A percentile compares a stretch with the other conserved stretches of the same genome.
These are phyloP conservation scores for Apiotrichum gracile DNA, from an alignment of 1,284 basidiomycete species.

Conservation along the genomic window DNA sequence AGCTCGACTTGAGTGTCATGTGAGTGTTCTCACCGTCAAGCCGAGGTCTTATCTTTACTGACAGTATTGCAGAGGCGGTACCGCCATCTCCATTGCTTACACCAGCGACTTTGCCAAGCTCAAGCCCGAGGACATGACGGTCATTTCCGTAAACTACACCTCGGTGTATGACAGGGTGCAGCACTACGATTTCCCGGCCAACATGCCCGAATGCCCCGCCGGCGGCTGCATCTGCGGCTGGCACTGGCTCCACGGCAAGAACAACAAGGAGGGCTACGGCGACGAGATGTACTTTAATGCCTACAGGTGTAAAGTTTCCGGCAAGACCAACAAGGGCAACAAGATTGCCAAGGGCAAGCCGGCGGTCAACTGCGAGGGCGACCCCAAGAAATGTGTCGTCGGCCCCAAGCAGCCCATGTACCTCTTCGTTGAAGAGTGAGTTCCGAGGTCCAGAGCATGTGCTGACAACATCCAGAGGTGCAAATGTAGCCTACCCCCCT, in stretches of 20 bases:
- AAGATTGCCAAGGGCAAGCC: slow-evolving; percentile 49
- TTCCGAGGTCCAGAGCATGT: no score
- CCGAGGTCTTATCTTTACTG: no score
- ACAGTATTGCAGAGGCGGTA: no score
- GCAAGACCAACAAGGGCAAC: slow-evolving; percentile 44
- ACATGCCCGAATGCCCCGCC: slow-evolving; percentile 63
- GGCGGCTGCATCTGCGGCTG: slow-evolving; percentile 63
- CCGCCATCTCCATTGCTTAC: slow-evolving; percentile 11
- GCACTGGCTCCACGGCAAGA: slow-evolving; percentile 19
- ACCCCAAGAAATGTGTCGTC: slow-evolving; percentile 29
- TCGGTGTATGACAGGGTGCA: slow-evolving; percentile 26
- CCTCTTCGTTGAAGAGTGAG: neutral
- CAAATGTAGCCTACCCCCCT: slow-evolving; percentile 48
- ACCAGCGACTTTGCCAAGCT: slow-evolving; percentile 30
- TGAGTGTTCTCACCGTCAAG: no score
- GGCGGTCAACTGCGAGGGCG: slow-evolving; percentile 30
- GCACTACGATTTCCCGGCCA: slow-evolving; percentile 56
- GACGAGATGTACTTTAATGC: slow-evolving; percentile 58
- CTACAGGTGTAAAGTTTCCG: slow-evolving; percentile 64
- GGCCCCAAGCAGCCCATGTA: slow-evolving; percentile 17
- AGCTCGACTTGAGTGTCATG: no score
- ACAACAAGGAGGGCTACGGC: slow-evolving; percentile 6
- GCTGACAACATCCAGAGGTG: neutral
- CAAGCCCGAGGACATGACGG: slow-evolving; percentile 59
- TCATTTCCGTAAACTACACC: slow-evolving; percentile 65